phyloP scores from a whole-genome alignment of 441 rosid genomes.

The Croton setiger region DNA sequence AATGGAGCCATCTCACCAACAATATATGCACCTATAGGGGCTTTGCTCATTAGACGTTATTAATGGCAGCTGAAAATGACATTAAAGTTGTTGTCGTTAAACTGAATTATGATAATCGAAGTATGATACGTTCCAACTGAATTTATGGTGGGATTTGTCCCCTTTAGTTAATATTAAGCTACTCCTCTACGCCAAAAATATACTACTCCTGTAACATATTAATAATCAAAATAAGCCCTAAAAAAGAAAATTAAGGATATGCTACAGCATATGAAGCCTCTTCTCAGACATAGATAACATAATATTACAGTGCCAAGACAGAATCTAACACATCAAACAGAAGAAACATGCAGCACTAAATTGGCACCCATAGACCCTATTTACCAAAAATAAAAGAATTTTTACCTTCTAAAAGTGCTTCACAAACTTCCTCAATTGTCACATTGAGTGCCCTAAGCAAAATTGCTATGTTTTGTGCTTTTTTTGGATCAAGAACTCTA shows the following conservation, averaged over 20 bases:
- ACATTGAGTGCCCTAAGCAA: constrained; percentile 79
- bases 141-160: neutral
- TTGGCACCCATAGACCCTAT: neutral
- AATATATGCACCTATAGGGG: neutral
- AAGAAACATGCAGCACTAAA: neutral
- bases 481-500: constrained; percentile 85
- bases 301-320: neutral
- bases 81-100: neutral
- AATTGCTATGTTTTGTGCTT: constrained; percentile 90
- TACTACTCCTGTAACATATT: neutral
- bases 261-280: neutral
- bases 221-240: neutral
- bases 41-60: neutral
- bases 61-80: constrained; percentile 2
- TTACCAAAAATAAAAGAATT: constrained; percentile 9
- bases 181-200: neutral
- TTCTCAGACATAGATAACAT: neutral
- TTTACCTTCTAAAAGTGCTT: constrained; percentile 91
- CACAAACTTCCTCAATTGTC: constrained; percentile 93
- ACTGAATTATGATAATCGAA: constrained; percentile 3
- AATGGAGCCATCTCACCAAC: neutral
- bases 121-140: neutral
- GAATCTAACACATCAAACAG: neutral
- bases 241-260: neutral
- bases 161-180: neutral